Evolutionary conservation across 169 alveolate species (phyloP).

Genomic region (Pseudocohnilembus persalinus): DNA sequence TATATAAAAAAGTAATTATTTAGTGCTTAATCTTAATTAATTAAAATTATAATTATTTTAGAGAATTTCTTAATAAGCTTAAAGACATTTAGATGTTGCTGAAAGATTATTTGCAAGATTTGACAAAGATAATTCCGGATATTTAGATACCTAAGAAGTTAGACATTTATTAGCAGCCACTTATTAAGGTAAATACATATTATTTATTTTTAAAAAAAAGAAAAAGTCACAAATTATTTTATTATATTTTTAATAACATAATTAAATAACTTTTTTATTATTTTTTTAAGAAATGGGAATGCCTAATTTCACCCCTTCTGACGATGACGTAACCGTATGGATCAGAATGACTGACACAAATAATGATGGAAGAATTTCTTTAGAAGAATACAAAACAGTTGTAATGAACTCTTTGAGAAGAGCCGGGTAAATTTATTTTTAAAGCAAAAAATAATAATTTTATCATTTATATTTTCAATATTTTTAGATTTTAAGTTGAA

Average conservation of each 20-base stretch:
- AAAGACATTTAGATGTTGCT: conserved; percentile 25
- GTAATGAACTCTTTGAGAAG: conserved; percentile 25
- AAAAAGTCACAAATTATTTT: no score
- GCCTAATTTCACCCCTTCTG: conserved; percentile 33
- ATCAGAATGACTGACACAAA: conserved; percentile 34
- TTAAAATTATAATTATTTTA: no score
- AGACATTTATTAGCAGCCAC: conserved; percentile 16
- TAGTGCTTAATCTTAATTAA: no score
- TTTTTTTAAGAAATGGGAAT: conserved; percentile 44
- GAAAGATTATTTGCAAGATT: conserved; percentile 40
- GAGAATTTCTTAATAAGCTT: conserved; percentile 11
- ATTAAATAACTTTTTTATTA: no score
- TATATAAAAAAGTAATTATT: no score
- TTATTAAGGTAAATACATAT: no score
- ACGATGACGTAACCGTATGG: conserved; percentile 38
- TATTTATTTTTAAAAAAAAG: no score
- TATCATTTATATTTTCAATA: no score
- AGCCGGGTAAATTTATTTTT: not conserved
- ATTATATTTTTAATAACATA: no score
- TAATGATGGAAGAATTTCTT: conserved; percentile 32
- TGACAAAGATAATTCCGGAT: conserved; percentile 37
- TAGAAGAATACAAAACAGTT: conserved; percentile 33
- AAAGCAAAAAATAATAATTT: not conserved
- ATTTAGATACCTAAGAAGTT: conserved; percentile 24
- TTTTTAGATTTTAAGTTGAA: not conserved